Conservation (phyloP, 2,329 filamentous ascomycete species). For the Chaetomium sp. region DNA sequence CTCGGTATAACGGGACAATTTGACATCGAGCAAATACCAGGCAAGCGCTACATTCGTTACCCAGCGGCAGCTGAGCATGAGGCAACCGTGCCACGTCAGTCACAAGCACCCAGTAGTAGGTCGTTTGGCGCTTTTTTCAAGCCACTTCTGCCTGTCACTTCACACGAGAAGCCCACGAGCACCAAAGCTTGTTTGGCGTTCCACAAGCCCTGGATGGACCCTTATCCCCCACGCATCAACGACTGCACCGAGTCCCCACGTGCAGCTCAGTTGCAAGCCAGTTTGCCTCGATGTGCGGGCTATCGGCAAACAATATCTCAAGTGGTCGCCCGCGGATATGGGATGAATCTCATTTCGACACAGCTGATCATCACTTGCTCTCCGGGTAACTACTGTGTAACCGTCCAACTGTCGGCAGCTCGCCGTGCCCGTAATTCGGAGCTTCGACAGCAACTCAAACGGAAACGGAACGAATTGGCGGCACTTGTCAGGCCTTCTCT, state of each 20-base stretch:
- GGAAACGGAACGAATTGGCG: not conserved
- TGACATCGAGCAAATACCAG: not conserved
- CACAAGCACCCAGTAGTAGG: not conserved
- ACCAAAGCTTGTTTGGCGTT: not conserved
- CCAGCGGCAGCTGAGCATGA: not conserved
- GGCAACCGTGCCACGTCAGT: not conserved
- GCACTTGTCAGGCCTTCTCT: not conserved
- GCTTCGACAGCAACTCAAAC: not conserved
- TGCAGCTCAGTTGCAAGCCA: not conserved
- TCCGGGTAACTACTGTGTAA: too few species aligned
- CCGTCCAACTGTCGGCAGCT: conserved; percentile 14
- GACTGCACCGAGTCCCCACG: not conserved
- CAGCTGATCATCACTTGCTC: conserved; percentile 17
- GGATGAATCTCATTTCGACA: not conserved
- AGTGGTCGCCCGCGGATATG: not conserved
- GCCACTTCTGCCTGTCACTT: not conserved
- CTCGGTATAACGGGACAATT: not conserved
- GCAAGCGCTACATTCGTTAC: not conserved
- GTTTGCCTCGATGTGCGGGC: not conserved
- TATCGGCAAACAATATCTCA: not conserved
- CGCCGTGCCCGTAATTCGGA: not conserved
- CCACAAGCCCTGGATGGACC: not conserved
- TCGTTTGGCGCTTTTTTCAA: not conserved
- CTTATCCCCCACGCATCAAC: not conserved
- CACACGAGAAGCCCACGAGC: not conserved